phyloP scores from a whole-genome alignment of 2,329 filamentous ascomycete species.

The Scytalidium sp. region DNA sequence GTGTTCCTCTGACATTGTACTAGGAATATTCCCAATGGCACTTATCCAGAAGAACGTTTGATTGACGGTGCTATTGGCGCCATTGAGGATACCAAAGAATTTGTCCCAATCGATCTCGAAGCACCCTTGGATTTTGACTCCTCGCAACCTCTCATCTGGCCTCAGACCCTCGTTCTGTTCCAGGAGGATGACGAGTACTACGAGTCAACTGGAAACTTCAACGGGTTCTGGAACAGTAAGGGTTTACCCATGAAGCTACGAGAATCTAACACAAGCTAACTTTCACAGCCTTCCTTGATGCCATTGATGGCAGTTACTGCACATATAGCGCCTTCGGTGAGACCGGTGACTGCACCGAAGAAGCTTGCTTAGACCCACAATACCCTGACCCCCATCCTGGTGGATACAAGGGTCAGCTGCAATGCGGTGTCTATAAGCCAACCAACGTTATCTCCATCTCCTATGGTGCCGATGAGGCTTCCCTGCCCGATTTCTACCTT shows the following conservation, averaged over 20 bases:
- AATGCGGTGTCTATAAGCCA: conserved; percentile 48
- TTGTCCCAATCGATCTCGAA: conserved; percentile 27
- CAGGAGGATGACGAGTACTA: conserved; percentile 31
- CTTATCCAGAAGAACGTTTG: conserved; percentile 34
- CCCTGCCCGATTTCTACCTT: conserved; percentile 52
- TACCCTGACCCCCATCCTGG: conserved; percentile 46
- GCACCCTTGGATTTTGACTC: conserved; percentile 43
- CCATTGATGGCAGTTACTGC: conserved; percentile 46
- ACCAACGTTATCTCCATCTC: conserved; percentile 56
- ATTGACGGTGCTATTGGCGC: conserved; percentile 38
- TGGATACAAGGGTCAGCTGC: conserved; percentile 45
- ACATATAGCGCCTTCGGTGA: conserved; percentile 45
- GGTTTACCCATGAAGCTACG: conserved; percentile 36
- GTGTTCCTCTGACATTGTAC: neutral
- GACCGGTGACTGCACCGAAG: conserved; percentile 41
- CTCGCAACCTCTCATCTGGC: conserved; percentile 44
- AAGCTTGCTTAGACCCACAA: conserved; percentile 39
- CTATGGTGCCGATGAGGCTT: conserved; percentile 52
- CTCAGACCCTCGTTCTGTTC: conserved; percentile 44
- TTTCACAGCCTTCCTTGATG: conserved; percentile 45
- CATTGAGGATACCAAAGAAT: conserved; percentile 15
- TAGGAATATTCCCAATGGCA: conserved; percentile 35
- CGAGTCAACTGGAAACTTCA: conserved; percentile 15
- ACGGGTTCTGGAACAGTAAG: conserved; percentile 42
- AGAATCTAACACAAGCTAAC: conserved; percentile 30